Base-by-base conservation (phyloP, 192 early-diverging fungal species). In the Coemansia sp. region DNA sequence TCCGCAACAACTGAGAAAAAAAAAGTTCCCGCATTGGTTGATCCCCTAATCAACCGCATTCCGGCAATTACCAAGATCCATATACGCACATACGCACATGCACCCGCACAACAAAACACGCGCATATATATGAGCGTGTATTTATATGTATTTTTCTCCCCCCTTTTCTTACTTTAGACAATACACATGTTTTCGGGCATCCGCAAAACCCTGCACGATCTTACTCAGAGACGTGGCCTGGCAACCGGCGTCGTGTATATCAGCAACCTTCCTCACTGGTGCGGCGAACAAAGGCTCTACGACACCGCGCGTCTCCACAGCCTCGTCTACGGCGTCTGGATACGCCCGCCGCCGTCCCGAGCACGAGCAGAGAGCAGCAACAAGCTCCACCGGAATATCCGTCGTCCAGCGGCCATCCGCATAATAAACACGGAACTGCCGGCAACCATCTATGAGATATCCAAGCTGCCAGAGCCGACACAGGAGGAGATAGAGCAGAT, bases 361-460 rank as follows among this genome's bases (percentile, higher is more conserved):
- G 46, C 8, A 16, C 6, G 6, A 20, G 34, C 30, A 20, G 3
- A 16, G 36, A 32, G n/a, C 34, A 25, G 32, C 1, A 42, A 11
- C 3, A 39, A 47, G 2, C 22, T 16, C 1, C 5, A 6, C 14
- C 57, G 23, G 0, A 9, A 58, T 16, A 24, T 49, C 5, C 14
- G 22, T 4, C 66, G 72, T 0, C 22, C n/a, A 23, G 74, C 67
- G 2, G 64, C 74, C 5, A 57, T 75, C 11, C 63, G 74, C 2
- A 58, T 75, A 34, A 65, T 60, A n/a, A 75, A 64, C 14, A 55
- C 57, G 1, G 32, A 28, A 0, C 45, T 70, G 0, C 74, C 74
- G n/a, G 11, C 28, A 6, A 56, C 63, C 1, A 14, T 75, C 2
- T 24, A 30, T 2, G 64, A 20, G 35, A 75, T 75, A 23, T 47